These are phyloP conservation scores for Tagetes patula DNA, from an alignment of 129 eudicot genomes.

Conservation along the genomic window DNA sequence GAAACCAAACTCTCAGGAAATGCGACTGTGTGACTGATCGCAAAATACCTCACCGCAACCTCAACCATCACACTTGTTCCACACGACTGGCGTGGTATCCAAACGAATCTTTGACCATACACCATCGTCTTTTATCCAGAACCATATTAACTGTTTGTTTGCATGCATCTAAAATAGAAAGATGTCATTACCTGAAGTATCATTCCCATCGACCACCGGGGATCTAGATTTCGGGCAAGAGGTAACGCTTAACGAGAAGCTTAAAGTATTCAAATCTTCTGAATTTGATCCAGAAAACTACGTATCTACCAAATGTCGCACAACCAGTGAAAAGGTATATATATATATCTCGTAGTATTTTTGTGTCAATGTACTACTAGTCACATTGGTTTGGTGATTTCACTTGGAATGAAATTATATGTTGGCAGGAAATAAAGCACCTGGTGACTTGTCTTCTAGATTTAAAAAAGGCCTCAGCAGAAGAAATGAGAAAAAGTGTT, in stretches of 20 bases:
- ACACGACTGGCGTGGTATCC: too few relatives aligned
- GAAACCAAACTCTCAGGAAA: too few relatives aligned
- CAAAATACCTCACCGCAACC: too few relatives aligned
- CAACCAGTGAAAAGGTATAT: conserved; percentile 76
- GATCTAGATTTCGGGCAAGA: conserved; percentile 62
- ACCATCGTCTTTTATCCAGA: too few relatives aligned
- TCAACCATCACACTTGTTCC: too few relatives aligned
- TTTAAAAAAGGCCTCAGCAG: conserved; percentile 90
- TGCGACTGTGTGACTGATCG: too few relatives aligned
- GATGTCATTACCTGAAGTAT: conserved; percentile 26
- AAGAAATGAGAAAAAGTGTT: conserved; percentile 98
- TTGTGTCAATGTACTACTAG: too few relatives aligned
- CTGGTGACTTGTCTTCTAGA: conserved; percentile 57
- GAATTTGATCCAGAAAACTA: conserved; percentile 67
- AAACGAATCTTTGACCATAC: too few relatives aligned
- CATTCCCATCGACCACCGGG: conserved; percentile 43
- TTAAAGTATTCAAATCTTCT: conserved; percentile 77
- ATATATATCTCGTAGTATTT: not conserved
- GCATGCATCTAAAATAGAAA: not conserved
- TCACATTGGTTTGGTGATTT: too few relatives aligned
- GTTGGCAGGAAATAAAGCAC: conserved; percentile 74
- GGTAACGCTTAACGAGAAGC: conserved; percentile 63
- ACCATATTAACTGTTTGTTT: not conserved
- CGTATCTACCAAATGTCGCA: conserved; percentile 56
- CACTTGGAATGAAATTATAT: too few relatives aligned